Base-by-base conservation (phyloP, 768 basidiomycete species). In the Leccinellum luteum region DNA sequence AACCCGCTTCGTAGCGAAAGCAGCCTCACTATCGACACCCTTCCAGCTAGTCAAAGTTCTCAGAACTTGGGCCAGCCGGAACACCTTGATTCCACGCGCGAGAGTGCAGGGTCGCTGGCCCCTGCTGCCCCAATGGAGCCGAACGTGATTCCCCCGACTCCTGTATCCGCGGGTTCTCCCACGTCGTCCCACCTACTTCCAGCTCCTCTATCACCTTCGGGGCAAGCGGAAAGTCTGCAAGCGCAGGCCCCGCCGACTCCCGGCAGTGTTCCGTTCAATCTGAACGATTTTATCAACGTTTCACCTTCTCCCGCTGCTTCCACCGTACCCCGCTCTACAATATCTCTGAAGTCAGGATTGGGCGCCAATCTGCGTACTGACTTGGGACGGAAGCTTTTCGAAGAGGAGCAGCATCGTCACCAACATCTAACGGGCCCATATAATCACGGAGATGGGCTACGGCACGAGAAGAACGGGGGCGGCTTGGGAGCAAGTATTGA, bases 251-350 rank as follows among this genome's bases (percentile, higher is more conserved):
- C 76, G 44, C 75, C 76, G 7, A 75, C 75, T 3, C 75, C 75
- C 27, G 72, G 60, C 35, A 64, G 62, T 38, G 71, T 61, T 63
- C 72, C 64, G 71, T 88, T 90, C 72, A 86, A 88, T 68, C 76
- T 88, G 57, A 81, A 80, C 61, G 88, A 90, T 56, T 90, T 84
- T 67, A 83, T 89, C 66, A 84, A 90, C 62, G 85, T 85, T 35
- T 89, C 87, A 25, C 86, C 86, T 14, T 85, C 85, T 3, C 84
- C 85, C 6, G 75, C 78, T 13, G 70, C 78, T 15, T 74, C 71
- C 14, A 56, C 68, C 2, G 65, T 71, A 48, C 65, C 65, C 10
- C 74, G 65, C 31, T 67, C 70, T 48, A 60, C 73, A n/a, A 66
- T 74, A 25, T 68, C 53, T 63, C 64, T 66, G 64, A 64, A 64